phyloP scores from a whole-genome alignment of 768 basidiomycete species.

The Kwoniella newhampshirensis region DNA sequence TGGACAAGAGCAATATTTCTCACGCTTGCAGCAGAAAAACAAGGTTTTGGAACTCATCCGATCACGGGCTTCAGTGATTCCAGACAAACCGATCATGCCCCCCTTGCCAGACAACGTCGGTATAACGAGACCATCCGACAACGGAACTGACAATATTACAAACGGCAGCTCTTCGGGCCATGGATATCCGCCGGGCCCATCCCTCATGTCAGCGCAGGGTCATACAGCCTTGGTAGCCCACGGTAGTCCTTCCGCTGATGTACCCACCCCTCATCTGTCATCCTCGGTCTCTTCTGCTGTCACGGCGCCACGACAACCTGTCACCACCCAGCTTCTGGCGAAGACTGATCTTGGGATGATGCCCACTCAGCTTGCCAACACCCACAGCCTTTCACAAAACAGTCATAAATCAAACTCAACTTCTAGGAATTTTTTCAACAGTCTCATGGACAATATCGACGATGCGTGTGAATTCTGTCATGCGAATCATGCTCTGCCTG shows the following conservation, averaged over 20 bases:
- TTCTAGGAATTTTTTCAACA: neutral
- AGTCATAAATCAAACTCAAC: neutral
- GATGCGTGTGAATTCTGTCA: constrained; percentile 13
- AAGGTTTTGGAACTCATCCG: constrained; percentile 1
- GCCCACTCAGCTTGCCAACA: neutral
- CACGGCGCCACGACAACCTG: neutral
- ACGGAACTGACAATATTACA: no score
- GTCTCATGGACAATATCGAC: neutral
- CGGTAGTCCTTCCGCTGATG: no score
- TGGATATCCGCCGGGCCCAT: no score
- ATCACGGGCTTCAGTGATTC: constrained; percentile 1
- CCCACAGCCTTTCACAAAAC: neutral
- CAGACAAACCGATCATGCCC: neutral
- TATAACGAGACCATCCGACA: no score
- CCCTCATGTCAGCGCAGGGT: no score
- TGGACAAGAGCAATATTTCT: constrained; percentile 17
- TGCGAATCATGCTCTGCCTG: constrained; percentile 2
- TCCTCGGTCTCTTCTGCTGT: neutral
- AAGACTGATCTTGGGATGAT: neutral
- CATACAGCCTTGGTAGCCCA: no score
- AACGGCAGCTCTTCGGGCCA: no score
- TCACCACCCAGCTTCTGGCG: neutral
- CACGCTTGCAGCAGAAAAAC: constrained; percentile 1
- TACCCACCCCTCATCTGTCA: neutral
- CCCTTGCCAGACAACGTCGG: neutral